Conservation (phyloP, 2,329 filamentous ascomycete genomes). For the Orbilia oligospora region DNA sequence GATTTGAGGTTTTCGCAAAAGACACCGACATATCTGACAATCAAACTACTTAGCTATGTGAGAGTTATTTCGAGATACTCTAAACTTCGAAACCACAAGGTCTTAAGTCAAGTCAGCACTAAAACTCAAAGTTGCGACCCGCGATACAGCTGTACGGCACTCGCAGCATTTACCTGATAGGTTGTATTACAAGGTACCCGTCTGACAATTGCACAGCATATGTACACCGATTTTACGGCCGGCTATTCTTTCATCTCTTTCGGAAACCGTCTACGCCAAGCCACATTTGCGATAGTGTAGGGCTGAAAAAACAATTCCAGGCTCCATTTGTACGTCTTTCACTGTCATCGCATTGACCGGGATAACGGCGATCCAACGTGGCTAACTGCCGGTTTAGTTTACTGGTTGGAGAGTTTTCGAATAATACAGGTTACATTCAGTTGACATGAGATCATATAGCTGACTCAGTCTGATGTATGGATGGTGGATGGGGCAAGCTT, state of each 20-base stretch:
- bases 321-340: not conserved
- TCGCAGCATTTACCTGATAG: not conserved
- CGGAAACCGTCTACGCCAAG: conserved; percentile 6
- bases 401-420: not conserved
- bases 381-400: not conserved
- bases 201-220: conserved; percentile 12
- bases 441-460: too few relatives aligned
- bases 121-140: conserved; percentile 15
- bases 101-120: conserved; percentile 18
- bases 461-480: conserved; percentile 11
- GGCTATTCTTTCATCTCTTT: conserved; percentile 19
- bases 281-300: conserved; percentile 17
- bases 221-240: conserved; percentile 4
- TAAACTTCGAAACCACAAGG: conserved; percentile 2
- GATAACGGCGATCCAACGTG: not conserved
- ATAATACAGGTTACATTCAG: not conserved
- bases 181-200: not conserved
- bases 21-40: not conserved
- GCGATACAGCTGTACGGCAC: not conserved
- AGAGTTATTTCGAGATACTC: conserved; percentile 10
- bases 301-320: not conserved
- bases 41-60: not conserved
- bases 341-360: not conserved
- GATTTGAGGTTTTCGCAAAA: not conserved
- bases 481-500: not conserved